Percentiles rank a stretch among this genome's conserved stretches.
Evolutionary conservation across 805 yeast species (phyloP).

Genomic region (Tetrapisispora arboricola): DNA sequence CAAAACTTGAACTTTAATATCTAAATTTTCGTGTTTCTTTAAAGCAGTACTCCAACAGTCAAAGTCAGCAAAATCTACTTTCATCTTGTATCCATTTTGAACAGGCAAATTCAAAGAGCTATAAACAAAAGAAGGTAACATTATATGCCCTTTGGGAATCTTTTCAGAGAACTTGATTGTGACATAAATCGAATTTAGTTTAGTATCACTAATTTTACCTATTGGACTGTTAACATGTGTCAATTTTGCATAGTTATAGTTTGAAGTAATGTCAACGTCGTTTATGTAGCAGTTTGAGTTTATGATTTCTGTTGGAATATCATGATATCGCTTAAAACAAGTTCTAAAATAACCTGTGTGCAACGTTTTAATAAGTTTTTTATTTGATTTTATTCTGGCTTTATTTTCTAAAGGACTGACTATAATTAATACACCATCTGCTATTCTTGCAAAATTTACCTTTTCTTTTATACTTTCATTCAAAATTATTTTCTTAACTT

Average conservation of each 20-base stretch:
- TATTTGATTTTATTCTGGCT: slow-evolving; percentile 17
- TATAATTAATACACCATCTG: slow-evolving; percentile 57
- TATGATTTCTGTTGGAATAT: not conserved
- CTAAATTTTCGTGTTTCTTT: not conserved
- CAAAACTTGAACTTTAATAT: not conserved
- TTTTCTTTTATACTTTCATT: slow-evolving; percentile 14
- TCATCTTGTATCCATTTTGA: slow-evolving; percentile 1
- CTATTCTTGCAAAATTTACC: slow-evolving; percentile 37
- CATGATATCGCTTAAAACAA: not conserved
- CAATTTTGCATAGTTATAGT: slow-evolving; percentile 19
- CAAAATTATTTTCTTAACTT: slow-evolving; percentile 39
- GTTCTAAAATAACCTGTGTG: slow-evolving; percentile 4
- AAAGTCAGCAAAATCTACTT: not conserved
- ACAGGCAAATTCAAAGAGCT: slow-evolving; percentile 11
- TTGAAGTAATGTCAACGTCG: not conserved
- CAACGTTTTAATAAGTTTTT: not conserved
- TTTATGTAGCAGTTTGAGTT: not conserved
- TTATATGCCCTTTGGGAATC: not conserved
- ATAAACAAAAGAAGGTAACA: not conserved
- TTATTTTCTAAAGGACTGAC: slow-evolving; percentile 59
- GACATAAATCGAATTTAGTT: not conserved
- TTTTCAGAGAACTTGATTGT: not conserved
- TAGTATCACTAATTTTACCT: slow-evolving; percentile 4
- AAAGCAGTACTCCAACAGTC: not conserved
- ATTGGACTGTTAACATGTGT: slow-evolving; percentile 20